Percentiles rank a stretch among this genome's conserved stretches.
Evolutionary conservation across 768 basidiomycete species (phyloP).

Genomic region (Leucosporidium creatinivorum): DNA sequence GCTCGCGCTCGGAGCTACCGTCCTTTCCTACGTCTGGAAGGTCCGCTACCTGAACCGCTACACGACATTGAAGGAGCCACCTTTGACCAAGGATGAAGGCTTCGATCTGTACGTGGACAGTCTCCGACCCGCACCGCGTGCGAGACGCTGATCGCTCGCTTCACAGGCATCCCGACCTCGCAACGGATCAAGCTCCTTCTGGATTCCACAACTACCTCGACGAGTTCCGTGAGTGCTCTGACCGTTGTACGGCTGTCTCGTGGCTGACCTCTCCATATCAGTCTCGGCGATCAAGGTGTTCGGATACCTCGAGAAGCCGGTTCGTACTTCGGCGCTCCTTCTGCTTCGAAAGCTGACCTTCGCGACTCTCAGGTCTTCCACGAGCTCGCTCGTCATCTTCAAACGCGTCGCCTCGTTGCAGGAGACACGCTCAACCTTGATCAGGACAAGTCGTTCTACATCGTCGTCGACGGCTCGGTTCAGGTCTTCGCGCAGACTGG

Average conservation of each 20-base stretch:
- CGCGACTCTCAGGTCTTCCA: slow-evolving; percentile 67
- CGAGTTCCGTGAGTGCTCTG: slow-evolving; percentile 61
- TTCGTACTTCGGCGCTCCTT: slow-evolving; percentile 44
- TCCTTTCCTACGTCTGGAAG: slow-evolving; percentile 75
- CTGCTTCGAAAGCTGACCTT: neutral
- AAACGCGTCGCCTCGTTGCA: slow-evolving; percentile 88
- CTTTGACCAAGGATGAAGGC: slow-evolving; percentile 33
- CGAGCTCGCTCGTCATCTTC: slow-evolving; percentile 89
- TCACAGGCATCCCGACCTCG: slow-evolving; percentile 71
- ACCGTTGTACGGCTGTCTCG: too few relatives aligned
- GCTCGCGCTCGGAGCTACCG: slow-evolving; percentile 54
- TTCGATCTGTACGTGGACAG: slow-evolving; percentile 48
- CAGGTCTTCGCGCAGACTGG: slow-evolving; percentile 73
- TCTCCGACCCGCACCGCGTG: slow-evolving; percentile 47
- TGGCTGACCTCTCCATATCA: slow-evolving; percentile 1
- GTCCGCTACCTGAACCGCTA: slow-evolving; percentile 44
- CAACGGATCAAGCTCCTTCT: slow-evolving; percentile 54
- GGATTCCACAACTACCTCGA: slow-evolving; percentile 94
- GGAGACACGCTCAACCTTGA: slow-evolving; percentile 89
- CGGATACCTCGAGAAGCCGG: slow-evolving; percentile 95
- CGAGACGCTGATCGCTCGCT: neutral
- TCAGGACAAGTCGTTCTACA: slow-evolving; percentile 91
- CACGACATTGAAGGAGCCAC: slow-evolving; percentile 43
- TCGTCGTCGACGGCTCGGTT: slow-evolving; percentile 94
- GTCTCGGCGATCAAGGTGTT: slow-evolving; percentile 87